These are phyloP conservation scores for Coemansia sp. DNA, from an alignment of 192 early-diverging fungal species.

Conservation along the genomic window DNA sequence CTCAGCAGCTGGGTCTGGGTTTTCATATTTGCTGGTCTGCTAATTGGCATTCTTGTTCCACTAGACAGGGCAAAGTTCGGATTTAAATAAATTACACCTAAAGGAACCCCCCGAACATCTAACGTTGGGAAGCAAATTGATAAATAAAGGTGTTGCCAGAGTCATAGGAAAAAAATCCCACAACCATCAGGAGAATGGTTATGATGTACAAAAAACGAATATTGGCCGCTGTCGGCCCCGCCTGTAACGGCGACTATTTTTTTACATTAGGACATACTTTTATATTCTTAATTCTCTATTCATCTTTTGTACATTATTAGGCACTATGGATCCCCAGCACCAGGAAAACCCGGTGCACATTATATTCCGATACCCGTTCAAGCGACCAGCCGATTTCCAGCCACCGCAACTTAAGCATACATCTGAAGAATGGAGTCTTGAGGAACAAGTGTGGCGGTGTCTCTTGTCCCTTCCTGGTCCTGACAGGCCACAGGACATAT, in stretches of 20 bases:
- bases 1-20: conserved; percentile 25
- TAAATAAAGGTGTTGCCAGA: too few species aligned
- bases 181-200: background rate
- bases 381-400: conserved; percentile 22
- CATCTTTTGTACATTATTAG: background rate
- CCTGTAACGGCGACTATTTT: background rate
- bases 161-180: background rate
- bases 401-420: conserved; percentile 6
- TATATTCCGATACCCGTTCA: conserved; percentile 47
- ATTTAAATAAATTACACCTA: background rate
- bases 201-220: background rate
- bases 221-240: background rate
- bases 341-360: conserved; percentile 29
- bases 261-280: background rate
- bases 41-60: conserved; percentile 21
- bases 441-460: conserved; percentile 53
- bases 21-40: conserved; percentile 12
- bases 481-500: conserved; percentile 36
- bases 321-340: background rate
- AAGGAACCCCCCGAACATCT: too few species aligned
- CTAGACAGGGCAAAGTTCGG: conserved; percentile 21
- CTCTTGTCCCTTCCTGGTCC: conserved; percentile 30
- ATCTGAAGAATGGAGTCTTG: conserved; percentile 1
- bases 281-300: background rate
- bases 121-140: too few species aligned